These are phyloP conservation scores for Heritiera fomes DNA, from an alignment of 345 rosid species.

Conservation along the genomic window DNA sequence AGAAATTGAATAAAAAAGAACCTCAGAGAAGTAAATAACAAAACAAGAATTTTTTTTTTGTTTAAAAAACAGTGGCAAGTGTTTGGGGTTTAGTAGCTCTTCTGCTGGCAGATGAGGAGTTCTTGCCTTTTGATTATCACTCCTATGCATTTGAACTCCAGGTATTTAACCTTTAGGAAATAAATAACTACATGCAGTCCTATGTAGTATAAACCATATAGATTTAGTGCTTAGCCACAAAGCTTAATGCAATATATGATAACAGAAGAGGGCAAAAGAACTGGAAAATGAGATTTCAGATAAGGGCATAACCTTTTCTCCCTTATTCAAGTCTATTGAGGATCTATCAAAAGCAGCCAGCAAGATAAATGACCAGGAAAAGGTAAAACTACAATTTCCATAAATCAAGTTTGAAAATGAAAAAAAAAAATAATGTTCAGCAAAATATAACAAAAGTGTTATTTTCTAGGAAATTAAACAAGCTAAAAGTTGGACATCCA, in stretches of 20 bases:
- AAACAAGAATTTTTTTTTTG: background rate
- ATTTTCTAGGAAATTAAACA: conserved; percentile 40
- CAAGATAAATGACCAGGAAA: conserved; percentile 43
- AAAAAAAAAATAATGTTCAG: background rate
- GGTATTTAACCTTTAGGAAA: conserved; percentile 36
- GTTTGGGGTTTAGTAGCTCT: conserved; percentile 78
- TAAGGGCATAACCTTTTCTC: conserved; percentile 42
- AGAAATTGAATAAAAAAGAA: background rate
- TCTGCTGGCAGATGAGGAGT: conserved; percentile 69
- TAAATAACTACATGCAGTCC: conserved; percentile 1
- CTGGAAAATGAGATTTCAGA: conserved; percentile 47
- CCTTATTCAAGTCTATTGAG: conserved; percentile 57
- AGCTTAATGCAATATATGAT: conserved; percentile 16
- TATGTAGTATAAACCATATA: background rate
- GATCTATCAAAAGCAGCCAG: conserved; percentile 58
- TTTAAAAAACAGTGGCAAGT: conserved; percentile 50
- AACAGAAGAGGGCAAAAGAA: conserved; percentile 53
- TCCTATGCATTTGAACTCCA: conserved; percentile 69
- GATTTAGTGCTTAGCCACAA: background rate
- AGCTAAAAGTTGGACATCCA: conserved; percentile 38
- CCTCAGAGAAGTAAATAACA: background rate
- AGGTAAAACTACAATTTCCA: conserved; percentile 39
- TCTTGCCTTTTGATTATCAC: conserved; percentile 70
- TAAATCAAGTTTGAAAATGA: conserved; percentile 16
- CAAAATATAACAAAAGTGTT: conserved; percentile 15